Conservation (phyloP, 2,329 filamentous ascomycete genomes). For the Colletotrichum kahawae region DNA sequence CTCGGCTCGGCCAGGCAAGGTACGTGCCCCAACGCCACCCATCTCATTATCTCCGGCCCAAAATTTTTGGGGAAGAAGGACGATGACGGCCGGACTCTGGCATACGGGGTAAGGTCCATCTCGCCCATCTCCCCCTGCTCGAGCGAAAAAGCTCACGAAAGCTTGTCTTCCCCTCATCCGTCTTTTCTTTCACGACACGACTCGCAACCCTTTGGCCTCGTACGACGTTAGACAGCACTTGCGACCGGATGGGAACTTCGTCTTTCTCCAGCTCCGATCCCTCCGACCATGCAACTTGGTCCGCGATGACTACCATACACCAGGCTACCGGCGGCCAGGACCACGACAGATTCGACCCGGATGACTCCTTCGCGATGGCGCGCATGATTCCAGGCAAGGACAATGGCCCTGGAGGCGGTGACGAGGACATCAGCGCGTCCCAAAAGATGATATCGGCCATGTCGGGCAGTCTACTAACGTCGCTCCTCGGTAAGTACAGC, state of each 20-base stretch:
- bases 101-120: conserved; percentile 13
- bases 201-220: not conserved
- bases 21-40: conserved; percentile 15
- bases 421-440: conserved; percentile 73
- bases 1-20: conserved; percentile 8
- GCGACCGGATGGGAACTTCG: not conserved
- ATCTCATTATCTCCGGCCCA: conserved; percentile 22
- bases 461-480: conserved; percentile 87
- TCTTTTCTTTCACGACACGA: not conserved
- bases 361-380: conserved; percentile 33
- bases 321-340: conserved; percentile 25
- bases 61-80: conserved; percentile 14
- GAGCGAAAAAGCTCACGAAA: conserved; percentile 11
- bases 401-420: conserved; percentile 28
- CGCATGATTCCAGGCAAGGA: conserved; percentile 29
- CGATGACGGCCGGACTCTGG: conserved; percentile 16
- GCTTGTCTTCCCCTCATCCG: conserved; percentile 1
- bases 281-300: conserved; percentile 19
- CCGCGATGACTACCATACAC: conserved; percentile 17
- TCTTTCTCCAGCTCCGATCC: not conserved
- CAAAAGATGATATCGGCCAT: conserved; percentile 97
- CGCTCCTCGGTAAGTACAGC: conserved; percentile 73
- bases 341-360: conserved; percentile 32
- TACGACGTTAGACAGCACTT: not conserved
- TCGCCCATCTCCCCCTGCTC: conserved; percentile 1